These are phyloP conservation scores for Kazachstania sp. DNA, from an alignment of 1,139 yeast species.

Conservation along the genomic window DNA sequence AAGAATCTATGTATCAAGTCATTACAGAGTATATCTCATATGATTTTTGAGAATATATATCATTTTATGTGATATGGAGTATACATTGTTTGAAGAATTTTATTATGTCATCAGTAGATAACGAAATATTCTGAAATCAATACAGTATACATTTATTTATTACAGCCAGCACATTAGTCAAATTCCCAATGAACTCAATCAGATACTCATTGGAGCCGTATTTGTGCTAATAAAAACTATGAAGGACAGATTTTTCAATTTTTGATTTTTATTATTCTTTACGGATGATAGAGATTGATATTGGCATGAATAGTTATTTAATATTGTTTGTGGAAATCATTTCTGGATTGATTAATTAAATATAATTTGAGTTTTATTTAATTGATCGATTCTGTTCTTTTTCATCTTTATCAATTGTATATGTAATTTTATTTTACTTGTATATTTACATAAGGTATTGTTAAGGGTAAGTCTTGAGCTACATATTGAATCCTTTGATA, in stretches of 20 bases:
- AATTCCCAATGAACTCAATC: constrained; percentile 26
- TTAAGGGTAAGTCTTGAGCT: too few species aligned
- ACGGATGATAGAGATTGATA: not conserved
- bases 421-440: not conserved
- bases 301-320: not conserved
- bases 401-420: not conserved
- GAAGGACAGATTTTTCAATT: constrained; percentile 5
- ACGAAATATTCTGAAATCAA: not conserved
- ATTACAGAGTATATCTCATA: too few species aligned
- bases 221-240: constrained; percentile 25
- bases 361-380: not conserved
- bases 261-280: not conserved
- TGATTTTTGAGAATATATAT: too few species aligned
- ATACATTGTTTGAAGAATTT: too few species aligned
- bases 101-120: not conserved
- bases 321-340: constrained; percentile 1
- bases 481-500: too few species aligned
- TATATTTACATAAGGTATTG: too few species aligned
- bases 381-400: not conserved
- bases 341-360: not conserved
- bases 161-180: constrained; percentile 27
- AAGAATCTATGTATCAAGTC: too few species aligned
- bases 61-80: too few species aligned
- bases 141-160: not conserved
- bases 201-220: constrained; percentile 28